A percentile compares a stretch with the other conserved stretches of the same genome.
Conservation (phyloP, 805 yeast species). For the Ogataea haglerorum region DNA sequence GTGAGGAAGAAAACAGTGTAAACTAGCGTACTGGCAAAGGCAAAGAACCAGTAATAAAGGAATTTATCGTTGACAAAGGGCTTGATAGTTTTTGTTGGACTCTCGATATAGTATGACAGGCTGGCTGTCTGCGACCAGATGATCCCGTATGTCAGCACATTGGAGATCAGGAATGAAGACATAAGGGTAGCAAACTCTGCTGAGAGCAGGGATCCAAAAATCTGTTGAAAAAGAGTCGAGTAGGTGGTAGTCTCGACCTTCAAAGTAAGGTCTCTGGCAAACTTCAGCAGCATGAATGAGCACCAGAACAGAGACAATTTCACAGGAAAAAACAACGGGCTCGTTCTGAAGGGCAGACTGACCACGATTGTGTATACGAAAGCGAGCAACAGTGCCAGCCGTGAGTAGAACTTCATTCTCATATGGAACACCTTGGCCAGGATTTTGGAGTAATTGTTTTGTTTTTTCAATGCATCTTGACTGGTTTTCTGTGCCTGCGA, state of each 20-base stretch:
- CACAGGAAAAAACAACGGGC: conserved; percentile 22
- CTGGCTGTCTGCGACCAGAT: conserved; percentile 21
- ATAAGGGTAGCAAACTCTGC: conserved; percentile 22
- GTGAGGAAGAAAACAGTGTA: conserved; percentile 51
- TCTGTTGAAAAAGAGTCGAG: conserved; percentile 26
- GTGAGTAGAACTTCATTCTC: conserved; percentile 29
- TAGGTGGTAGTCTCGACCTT: conserved; percentile 25
- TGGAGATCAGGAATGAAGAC: conserved; percentile 22
- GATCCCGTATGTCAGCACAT: conserved; percentile 17
- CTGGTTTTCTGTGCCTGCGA: background rate
- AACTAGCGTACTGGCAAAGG: conserved; percentile 37
- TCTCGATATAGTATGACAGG: conserved; percentile 28
- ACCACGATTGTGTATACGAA: conserved; percentile 18
- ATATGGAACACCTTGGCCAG: conserved; percentile 24
- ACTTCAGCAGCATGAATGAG: conserved; percentile 28
- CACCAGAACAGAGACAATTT: conserved; percentile 27
- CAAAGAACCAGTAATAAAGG: conserved; percentile 49
- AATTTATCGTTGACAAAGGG: conserved; percentile 41
- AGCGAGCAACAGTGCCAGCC: conserved; percentile 26
- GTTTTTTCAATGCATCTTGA: conserved; percentile 13
- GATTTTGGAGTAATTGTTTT: conserved; percentile 22
- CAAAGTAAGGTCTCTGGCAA: conserved; percentile 28
- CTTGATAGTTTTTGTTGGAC: conserved; percentile 38
- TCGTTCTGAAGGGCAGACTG: conserved; percentile 23
- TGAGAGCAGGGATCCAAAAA: conserved; percentile 24